Conservation (phyloP, 345 rosid genomes). For the Eucalyptus coolabah region DNA sequence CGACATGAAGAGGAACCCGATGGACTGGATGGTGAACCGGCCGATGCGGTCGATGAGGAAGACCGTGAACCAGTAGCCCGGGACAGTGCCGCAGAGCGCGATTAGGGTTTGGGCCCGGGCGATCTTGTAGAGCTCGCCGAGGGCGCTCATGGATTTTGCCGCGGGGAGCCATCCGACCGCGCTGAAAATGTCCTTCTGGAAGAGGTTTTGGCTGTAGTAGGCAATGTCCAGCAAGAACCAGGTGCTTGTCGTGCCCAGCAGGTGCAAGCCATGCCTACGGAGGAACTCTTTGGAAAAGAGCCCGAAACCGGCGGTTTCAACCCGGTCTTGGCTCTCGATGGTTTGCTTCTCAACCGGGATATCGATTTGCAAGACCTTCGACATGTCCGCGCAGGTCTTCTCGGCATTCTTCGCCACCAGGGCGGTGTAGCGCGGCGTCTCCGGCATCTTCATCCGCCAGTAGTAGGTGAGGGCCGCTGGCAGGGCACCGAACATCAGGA, state of each 20-base stretch:
- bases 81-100: slow-evolving; percentile 4
- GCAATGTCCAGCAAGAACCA: slow-evolving; percentile 14
- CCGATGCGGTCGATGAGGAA: slow-evolving; percentile 5
- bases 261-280: slow-evolving; percentile 5
- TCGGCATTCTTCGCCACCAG: slow-evolving; percentile 1
- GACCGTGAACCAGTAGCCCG: slow-evolving; percentile 12
- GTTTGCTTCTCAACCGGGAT: not conserved
- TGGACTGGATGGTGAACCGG: slow-evolving; percentile 4
- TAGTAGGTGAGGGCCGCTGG: slow-evolving; percentile 7
- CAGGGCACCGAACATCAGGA: slow-evolving; percentile 6
- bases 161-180: slow-evolving; percentile 3
- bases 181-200: slow-evolving; percentile 13
- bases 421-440: slow-evolving; percentile 15
- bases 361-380: slow-evolving; percentile 1
- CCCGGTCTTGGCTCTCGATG: not conserved
- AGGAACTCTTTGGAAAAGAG: slow-evolving; percentile 4
- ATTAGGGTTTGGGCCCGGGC: slow-evolving; percentile 3
- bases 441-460: slow-evolving; percentile 17
- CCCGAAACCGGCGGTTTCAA: not conserved
- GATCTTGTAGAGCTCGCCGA: slow-evolving; percentile 1
- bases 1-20: slow-evolving; percentile 10
- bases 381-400: not conserved
- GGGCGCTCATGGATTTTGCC: slow-evolving; percentile 4
- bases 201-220: slow-evolving; percentile 5
- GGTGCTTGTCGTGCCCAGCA: slow-evolving; percentile 4